These are phyloP conservation scores for Starmerella davenportii DNA, from an alignment of 805 yeast genomes.

Conservation along the genomic window DNA sequence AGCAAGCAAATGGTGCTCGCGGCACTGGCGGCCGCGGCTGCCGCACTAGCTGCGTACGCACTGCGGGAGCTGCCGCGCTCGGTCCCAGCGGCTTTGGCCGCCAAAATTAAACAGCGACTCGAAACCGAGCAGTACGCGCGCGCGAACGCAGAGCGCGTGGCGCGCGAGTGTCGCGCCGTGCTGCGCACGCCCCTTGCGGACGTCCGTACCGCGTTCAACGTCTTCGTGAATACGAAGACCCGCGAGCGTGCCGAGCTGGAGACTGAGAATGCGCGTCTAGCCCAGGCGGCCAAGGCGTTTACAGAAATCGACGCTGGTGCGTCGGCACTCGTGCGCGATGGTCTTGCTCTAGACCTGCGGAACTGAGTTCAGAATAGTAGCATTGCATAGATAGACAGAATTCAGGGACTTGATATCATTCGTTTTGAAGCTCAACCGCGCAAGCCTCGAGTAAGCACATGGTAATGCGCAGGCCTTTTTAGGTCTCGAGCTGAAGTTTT, in stretches of 20 bases:
- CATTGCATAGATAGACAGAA: too few species aligned
- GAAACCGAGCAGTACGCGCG: conserved; percentile 60
- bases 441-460: too few species aligned
- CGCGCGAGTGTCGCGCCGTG: conserved; percentile 69
- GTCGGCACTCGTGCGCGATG: not conserved
- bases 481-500: too few species aligned
- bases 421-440: too few species aligned
- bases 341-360: not conserved
- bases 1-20: conserved; percentile 37
- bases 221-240: conserved; percentile 42
- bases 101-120: conserved; percentile 47
- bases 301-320: not conserved
- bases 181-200: conserved; percentile 68
- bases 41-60: conserved; percentile 42
- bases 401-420: too few species aligned
- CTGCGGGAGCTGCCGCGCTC: conserved; percentile 76
- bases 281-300: not conserved
- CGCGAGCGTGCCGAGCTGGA: conserved; percentile 33
- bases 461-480: too few species aligned
- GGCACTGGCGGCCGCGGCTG: conserved; percentile 30
- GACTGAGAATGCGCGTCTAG: not conserved
- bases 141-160: conserved; percentile 54
- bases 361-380: too few species aligned
- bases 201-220: conserved; percentile 51
- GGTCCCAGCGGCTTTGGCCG: conserved; percentile 64